Conservation (phyloP, 495 filamentous ascomycete species). For the Chlorociboria aeruginascens region DNA sequence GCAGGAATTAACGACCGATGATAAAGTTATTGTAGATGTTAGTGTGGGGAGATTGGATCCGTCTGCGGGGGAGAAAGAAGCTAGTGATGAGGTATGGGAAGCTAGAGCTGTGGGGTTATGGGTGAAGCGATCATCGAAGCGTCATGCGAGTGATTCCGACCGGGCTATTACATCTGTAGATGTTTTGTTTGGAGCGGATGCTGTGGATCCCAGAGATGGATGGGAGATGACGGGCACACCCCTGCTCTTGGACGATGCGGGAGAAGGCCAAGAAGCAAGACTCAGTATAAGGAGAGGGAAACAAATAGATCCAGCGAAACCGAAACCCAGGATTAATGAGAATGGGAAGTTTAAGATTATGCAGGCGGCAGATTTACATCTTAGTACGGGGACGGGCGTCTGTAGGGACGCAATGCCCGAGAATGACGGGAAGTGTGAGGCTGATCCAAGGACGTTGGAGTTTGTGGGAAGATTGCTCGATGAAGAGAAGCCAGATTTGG, state of each 20-base stretch:
- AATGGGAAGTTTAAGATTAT: constrained; percentile 97
- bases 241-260: constrained; percentile 50
- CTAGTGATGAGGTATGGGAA: constrained; percentile 69
- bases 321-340: constrained; percentile 62
- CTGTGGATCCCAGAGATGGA: constrained; percentile 71
- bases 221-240: constrained; percentile 68
- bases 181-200: constrained; percentile 86
- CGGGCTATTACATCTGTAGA: constrained; percentile 74
- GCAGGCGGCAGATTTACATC: constrained; percentile 82
- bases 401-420: constrained; percentile 77
- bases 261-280: constrained; percentile 51
- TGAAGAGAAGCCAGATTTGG: constrained; percentile 80
- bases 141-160: constrained; percentile 66
- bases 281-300: constrained; percentile 66
- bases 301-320: constrained; percentile 43
- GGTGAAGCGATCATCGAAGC: constrained; percentile 68
- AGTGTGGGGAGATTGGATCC: constrained; percentile 70
- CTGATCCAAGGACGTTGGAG: constrained; percentile 82
- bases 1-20: constrained; percentile 61
- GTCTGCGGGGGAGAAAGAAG: constrained; percentile 31
- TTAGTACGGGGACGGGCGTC: constrained; percentile 74
- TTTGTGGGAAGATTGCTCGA: constrained; percentile 76
- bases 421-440: constrained; percentile 71
- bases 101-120: constrained; percentile 67
- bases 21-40: constrained; percentile 77